Evolutionary conservation across 306 rosid species (phyloP), one percentile per base, ranked within the genome.

Genomic region (Cucurbita pepo): DNA sequence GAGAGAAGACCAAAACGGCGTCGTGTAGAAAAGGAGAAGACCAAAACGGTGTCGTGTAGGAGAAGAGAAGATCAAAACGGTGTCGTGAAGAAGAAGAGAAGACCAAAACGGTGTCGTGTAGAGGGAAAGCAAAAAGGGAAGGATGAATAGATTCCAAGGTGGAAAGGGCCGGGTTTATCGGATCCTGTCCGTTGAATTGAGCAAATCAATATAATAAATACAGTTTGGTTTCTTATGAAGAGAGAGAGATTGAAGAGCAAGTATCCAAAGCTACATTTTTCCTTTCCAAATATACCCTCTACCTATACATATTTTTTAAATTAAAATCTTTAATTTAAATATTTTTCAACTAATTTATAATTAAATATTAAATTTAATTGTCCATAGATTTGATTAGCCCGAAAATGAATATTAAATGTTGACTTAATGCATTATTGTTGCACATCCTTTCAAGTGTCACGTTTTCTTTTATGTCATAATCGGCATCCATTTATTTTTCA

Each of bases 101-200:
- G 45, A 7, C 0, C 16, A 43, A 64, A 9, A 64, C 71, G 71
- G 52, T 11, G 71, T 64, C 71, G 71, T 64, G 18, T 2, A 37
- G 15, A 11, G 43, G 16, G n/a, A 64, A 40, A 63, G 69, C 3
- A 3, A 62, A 61, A 18, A 38, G 25, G 81, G 82, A 69, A 69
- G 76, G 79, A 56, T 78, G 85, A 77, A 53, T 78, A 56, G 87
- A 79, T 44, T 82, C 88, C 82, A n/a, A 84, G 90, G 82, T 80
- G 86, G 87, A 87, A 87, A 85, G 83, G 80, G 19, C 92, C 92
- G 92, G 85, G 82, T 88, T 88, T 85, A 81, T 77, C 81, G 96
- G 96, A 90, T 90, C 97, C 89, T 89, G 96, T 92, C 90, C 84
- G 11, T 64, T 63, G n/a, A 64, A 74, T 72, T 73, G 56, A 44